phyloP scores from a whole-genome alignment of 2,329 filamentous ascomycete genomes.

The Pyricularia pennisetigena region DNA sequence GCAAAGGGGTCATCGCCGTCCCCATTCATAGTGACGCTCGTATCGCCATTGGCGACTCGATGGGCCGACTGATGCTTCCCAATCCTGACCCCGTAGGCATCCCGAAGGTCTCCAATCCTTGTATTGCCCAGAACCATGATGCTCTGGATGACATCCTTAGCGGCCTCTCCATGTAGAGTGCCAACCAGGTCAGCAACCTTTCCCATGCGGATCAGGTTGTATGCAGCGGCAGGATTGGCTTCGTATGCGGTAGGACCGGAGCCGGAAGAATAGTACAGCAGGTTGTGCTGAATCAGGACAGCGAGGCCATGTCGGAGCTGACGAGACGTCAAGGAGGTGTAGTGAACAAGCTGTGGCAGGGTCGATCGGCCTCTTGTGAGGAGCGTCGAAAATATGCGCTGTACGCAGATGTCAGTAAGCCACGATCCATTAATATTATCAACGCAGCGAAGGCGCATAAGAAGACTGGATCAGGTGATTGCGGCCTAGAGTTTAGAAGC shows the following conservation, averaged over 20 bases:
- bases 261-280: conserved; percentile 61
- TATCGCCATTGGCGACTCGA: background rate
- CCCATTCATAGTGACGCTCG: conserved; percentile 6
- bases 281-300: conserved; percentile 79
- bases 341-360: conserved; percentile 56
- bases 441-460: background rate
- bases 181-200: conserved; percentile 73
- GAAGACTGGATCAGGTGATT: background rate
- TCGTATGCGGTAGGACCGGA: conserved; percentile 53
- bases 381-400: conserved; percentile 80
- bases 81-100: conserved; percentile 40
- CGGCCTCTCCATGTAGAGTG: conserved; percentile 62
- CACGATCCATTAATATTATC: conserved; percentile 6
- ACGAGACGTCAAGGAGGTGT: conserved; percentile 62
- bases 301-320: conserved; percentile 74
- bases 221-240: conserved; percentile 70
- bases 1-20: conserved; percentile 1
- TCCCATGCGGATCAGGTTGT: conserved; percentile 70
- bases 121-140: conserved; percentile 71
- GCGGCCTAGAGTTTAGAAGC: background rate
- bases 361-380: conserved; percentile 70
- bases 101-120: conserved; percentile 58
- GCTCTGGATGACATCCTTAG: conserved; percentile 64
- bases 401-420: conserved; percentile 5
- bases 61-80: conserved; percentile 13